Conservation (phyloP, 1,284 basidiomycete genomes). For the Marasmius fiardii region DNA sequence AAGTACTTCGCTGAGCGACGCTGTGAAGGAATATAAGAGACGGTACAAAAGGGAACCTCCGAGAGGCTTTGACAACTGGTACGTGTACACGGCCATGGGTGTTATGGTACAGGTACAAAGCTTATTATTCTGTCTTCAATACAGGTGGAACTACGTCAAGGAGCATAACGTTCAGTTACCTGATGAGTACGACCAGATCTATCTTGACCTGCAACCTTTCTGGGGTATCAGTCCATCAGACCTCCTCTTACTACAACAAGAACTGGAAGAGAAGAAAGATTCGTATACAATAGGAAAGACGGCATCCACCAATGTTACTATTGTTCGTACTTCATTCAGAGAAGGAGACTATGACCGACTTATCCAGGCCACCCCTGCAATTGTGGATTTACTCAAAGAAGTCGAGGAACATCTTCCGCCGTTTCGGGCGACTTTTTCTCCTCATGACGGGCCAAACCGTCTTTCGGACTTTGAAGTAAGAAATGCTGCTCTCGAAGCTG, state of each 20-base stretch:
- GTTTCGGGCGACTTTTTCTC: slow-evolving; percentile 36
- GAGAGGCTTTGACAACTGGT: slow-evolving; percentile 55
- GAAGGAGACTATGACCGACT: slow-evolving; percentile 27
- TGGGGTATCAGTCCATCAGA: slow-evolving; percentile 46
- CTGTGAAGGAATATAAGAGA: slow-evolving; percentile 54
- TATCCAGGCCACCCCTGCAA: slow-evolving; percentile 22
- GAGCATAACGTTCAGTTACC: slow-evolving; percentile 50
- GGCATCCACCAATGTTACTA: slow-evolving; percentile 20
- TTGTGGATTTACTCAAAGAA: slow-evolving; percentile 30
- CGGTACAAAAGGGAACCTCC: slow-evolving; percentile 44
- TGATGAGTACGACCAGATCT: slow-evolving; percentile 54
- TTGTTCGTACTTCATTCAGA: slow-evolving; percentile 28
- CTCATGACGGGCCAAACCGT: slow-evolving; percentile 40
- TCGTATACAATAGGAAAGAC: slow-evolving; percentile 39
- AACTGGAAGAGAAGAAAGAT: slow-evolving; percentile 31
- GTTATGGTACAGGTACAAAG: neutral
- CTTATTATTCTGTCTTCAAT: neutral
- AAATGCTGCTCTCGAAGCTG: slow-evolving; percentile 36
- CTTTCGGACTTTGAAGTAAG: slow-evolving; percentile 41
- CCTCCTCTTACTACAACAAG: slow-evolving; percentile 30
- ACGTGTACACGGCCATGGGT: slow-evolving; percentile 6
- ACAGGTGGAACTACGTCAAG: slow-evolving; percentile 57
- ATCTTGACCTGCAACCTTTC: slow-evolving; percentile 46
- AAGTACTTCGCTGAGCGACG: slow-evolving; percentile 51
- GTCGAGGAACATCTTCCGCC: slow-evolving; percentile 32